These are phyloP conservation scores for Stachybotrys chartarum DNA, from an alignment of 2,329 filamentous ascomycete species.

Conservation along the genomic window DNA sequence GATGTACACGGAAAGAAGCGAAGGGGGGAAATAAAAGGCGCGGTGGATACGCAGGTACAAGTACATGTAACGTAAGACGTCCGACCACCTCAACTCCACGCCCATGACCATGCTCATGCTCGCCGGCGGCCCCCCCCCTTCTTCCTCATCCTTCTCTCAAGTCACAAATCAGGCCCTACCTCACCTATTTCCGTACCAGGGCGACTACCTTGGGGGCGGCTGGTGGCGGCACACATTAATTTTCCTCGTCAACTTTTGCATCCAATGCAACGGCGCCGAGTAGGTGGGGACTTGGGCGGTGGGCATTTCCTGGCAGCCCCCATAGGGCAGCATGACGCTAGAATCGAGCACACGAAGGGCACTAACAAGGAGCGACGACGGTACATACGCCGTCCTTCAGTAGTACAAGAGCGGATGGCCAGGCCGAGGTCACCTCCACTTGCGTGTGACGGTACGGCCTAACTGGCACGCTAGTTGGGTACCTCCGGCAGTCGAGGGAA, in stretches of 20 bases:
- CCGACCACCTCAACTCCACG: not conserved
- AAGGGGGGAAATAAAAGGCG: not conserved
- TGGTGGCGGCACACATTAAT: not conserved
- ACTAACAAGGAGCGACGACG: too few relatives aligned
- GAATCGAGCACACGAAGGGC: not conserved
- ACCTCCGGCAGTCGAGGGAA: not conserved
- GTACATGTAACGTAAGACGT: not conserved
- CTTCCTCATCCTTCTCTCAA: too few relatives aligned
- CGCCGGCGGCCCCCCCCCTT: too few relatives aligned
- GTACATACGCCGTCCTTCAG: too few relatives aligned
- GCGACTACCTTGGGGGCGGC: not conserved
- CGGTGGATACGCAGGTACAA: not conserved
- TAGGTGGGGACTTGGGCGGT: not conserved
- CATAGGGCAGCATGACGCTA: not conserved
- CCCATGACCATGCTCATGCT: too few relatives aligned
- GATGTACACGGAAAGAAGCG: not conserved
- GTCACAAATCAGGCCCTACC: too few relatives aligned
- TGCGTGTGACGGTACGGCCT: too few relatives aligned
- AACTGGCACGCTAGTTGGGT: not conserved
- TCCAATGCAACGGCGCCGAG: not conserved
- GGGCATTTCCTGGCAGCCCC: not conserved
- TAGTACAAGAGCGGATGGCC: too few relatives aligned
- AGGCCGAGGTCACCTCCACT: too few relatives aligned
- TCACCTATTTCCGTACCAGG: not conserved
- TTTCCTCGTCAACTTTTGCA: not conserved